These are phyloP conservation scores for Hirsutella minnesotensis DNA, from an alignment of 2,329 filamentous ascomycete genomes.

Conservation along the genomic window DNA sequence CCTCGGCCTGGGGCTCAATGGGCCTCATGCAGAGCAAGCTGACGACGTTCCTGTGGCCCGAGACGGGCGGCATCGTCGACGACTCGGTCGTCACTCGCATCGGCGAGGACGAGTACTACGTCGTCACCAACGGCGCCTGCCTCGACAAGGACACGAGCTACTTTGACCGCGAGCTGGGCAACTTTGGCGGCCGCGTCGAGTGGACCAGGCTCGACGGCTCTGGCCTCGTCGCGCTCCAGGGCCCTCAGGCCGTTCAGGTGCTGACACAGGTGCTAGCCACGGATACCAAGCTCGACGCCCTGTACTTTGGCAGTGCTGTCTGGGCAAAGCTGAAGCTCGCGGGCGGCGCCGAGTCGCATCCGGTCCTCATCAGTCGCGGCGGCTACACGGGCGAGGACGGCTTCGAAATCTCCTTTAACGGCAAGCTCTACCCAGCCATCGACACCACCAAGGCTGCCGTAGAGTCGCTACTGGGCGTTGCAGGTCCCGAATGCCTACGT, in stretches of 20 bases:
- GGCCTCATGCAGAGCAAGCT: constrained; percentile 61
- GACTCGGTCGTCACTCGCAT: constrained; percentile 84
- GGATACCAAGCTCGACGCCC: constrained; percentile 44
- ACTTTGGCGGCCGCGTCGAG: constrained; percentile 39
- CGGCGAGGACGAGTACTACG: constrained; percentile 66
- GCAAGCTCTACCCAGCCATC: constrained; percentile 25
- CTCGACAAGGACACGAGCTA: constrained; percentile 79
- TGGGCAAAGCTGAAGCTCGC: constrained; percentile 53
- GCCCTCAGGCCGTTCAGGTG: constrained; percentile 61
- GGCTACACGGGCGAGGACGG: constrained; percentile 98
- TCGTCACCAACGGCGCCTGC: constrained; percentile 92
- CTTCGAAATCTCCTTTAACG: constrained; percentile 79
- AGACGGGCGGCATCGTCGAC: constrained; percentile 84
- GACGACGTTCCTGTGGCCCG: constrained; percentile 69
- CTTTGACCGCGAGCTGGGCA: constrained; percentile 55
- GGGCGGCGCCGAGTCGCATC: constrained; percentile 30
- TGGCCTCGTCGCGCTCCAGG: constrained; percentile 82
- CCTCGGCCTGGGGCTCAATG: constrained; percentile 56
- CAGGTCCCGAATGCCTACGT: constrained; percentile 50
- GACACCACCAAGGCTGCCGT: constrained; percentile 42
- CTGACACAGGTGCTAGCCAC: constrained; percentile 50
- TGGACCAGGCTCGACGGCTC: constrained; percentile 62
- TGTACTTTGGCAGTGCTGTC: constrained; percentile 74
- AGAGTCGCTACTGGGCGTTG: constrained; percentile 54
- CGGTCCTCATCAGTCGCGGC: constrained; percentile 62